Evolutionary conservation across 305 asterid species (phyloP), one percentile per base, ranked within the genome.

Genomic region (Rubia peregrina): DNA sequence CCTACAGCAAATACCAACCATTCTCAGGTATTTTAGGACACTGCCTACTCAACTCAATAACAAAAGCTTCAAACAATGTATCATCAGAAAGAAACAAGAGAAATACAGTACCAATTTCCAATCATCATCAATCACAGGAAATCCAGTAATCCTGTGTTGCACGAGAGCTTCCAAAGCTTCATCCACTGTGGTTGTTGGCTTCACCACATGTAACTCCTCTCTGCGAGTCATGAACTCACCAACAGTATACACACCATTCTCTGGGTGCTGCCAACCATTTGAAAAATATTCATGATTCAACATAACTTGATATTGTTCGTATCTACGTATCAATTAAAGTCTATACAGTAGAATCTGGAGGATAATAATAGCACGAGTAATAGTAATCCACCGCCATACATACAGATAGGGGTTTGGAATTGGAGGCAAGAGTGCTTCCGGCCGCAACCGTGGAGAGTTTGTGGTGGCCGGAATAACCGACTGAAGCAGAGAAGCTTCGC

Each of bases 71-170:
- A 42, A 7, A 44, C 59, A 42, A 8, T 14, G 22, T 22, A 24
- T 22, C 46, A 57, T 6, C 57, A 62, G 36, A 71, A 48, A 13
- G 14, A 19, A 26, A 14, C 3, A 7, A 61, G 30, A 65, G 49
- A 84, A 56, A 13, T n/a, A n/a, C 55, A 14, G 59, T 78, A 91
- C 96, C 91, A 89, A 79, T 68, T 91, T 89, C 96, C 95, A 89
- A 61, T 85, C 85, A 78, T 89, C 90, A 70, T 91, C 90, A 70
- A 89, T 83, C 80, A 91, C 97, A 4, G 97, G 96, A 80, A 87
- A 89, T 42, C 97, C 96, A 51, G 91, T 91, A 51, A 91, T 87
- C 79, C 96, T 78, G 83, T 89, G 81, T 68, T 87, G 87, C 12
- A 88, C 91, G 56, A 91, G 95, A 86, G 82, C 80, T 73, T 87